Evolutionary conservation across 257 asterid species (phyloP).

Genomic region (Solanum dulcamara): DNA sequence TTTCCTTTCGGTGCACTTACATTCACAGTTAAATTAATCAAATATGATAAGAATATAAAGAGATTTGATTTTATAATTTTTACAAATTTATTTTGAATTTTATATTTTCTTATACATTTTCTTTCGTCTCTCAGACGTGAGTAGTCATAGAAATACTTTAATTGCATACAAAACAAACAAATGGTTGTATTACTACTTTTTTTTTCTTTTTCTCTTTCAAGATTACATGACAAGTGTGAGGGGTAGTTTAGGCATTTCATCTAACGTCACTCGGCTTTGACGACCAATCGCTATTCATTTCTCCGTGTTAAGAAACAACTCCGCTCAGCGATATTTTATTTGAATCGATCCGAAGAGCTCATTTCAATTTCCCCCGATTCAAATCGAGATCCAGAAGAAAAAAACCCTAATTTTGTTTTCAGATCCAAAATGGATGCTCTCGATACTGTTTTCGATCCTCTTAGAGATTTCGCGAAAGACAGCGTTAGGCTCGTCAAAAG

Average conservation of each 20-base stretch:
- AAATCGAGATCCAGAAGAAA: background rate
- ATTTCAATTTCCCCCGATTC: background rate
- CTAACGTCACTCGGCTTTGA: background rate
- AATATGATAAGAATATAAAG: background rate
- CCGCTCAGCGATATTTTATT: background rate
- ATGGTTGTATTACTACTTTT: no score
- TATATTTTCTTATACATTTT: no score
- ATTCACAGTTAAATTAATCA: background rate
- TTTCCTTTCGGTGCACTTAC: background rate
- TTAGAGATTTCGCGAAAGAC: constrained; percentile 25
- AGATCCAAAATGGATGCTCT: constrained; percentile 16
- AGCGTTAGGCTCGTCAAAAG: constrained; percentile 26
- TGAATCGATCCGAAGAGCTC: background rate
- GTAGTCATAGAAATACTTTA: no score
- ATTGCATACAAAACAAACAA: no score
- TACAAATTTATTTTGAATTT: background rate
- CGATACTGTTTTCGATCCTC: constrained; percentile 23
- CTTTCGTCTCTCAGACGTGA: no score
- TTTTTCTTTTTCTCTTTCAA: no score
- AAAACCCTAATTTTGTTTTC: background rate
- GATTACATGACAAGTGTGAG: background rate
- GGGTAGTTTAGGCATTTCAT: background rate
- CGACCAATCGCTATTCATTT: background rate
- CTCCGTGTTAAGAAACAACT: background rate
- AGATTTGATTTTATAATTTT: background rate